A percentile compares a stretch with the other conserved stretches of the same genome.
Evolutionary conservation across 2,329 filamentous ascomycete genomes (phyloP).

Genomic region (Fulvia fulva): DNA sequence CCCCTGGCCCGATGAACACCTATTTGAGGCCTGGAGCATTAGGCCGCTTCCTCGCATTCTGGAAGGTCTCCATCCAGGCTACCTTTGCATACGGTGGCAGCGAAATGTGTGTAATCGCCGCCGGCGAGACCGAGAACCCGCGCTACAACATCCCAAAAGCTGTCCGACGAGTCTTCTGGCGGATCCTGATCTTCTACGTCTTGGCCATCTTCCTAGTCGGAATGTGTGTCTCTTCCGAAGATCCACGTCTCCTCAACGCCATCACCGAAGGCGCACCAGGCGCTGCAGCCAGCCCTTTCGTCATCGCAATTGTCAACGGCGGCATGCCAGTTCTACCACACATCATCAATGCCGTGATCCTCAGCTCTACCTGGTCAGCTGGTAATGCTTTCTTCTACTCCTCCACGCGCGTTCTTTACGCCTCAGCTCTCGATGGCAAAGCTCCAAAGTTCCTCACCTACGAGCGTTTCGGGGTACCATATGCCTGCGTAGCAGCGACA

Average conservation of each 20-base stretch:
- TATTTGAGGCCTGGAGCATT: slow-evolving; percentile 28
- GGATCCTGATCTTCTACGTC: slow-evolving; percentile 43
- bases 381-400: too few relatives aligned
- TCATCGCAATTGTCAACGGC: slow-evolving; percentile 58
- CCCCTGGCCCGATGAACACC: slow-evolving; percentile 35
- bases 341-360: slow-evolving; percentile 69
- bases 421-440: too few relatives aligned
- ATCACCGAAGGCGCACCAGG: slow-evolving; percentile 30
- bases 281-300: slow-evolving; percentile 49
- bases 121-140: slow-evolving; percentile 28
- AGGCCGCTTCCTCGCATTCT: slow-evolving; percentile 42
- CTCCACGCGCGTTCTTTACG: too few relatives aligned
- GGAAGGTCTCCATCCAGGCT: slow-evolving; percentile 32
- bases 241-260: slow-evolving; percentile 31
- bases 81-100: slow-evolving; percentile 34
- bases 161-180: slow-evolving; percentile 43
- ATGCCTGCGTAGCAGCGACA: too few relatives aligned
- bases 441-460: too few relatives aligned
- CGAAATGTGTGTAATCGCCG: slow-evolving; percentile 38
- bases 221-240: slow-evolving; percentile 40
- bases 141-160: slow-evolving; percentile 33
- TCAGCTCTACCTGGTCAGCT: too few relatives aligned
- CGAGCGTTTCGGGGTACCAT: too few relatives aligned
- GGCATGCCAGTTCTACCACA: slow-evolving; percentile 59
- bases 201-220: slow-evolving; percentile 37